These are phyloP conservation scores for Leucocoprinus birnbaumii DNA, from an alignment of 768 basidiomycete species.

Conservation along the genomic window DNA sequence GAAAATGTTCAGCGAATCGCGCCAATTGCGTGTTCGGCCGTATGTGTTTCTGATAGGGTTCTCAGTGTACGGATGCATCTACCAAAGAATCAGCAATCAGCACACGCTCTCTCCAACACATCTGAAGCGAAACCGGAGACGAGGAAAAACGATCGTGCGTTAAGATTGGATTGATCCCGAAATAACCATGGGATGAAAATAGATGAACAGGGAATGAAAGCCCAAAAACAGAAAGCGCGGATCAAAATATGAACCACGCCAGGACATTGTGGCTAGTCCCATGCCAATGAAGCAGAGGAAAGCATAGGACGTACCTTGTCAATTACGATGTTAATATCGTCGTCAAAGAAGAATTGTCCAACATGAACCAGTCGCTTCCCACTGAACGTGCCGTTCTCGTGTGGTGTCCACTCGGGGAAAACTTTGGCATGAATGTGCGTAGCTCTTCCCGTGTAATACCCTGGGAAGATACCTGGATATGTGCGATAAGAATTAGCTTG, in stretches of 20 bases:
- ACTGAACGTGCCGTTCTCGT: slow-evolving; percentile 42
- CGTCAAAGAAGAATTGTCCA: slow-evolving; percentile 59
- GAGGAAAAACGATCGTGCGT: not conserved
- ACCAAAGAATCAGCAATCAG: not conserved
- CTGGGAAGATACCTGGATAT: slow-evolving; percentile 54
- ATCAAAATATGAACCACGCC: not conserved
- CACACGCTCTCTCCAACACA: too few species aligned
- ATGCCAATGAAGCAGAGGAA: not conserved
- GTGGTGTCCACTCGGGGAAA: slow-evolving; percentile 43
- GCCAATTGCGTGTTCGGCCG: slow-evolving; percentile 51
- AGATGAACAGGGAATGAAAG: not conserved
- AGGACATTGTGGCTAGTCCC: not conserved
- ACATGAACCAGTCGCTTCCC: slow-evolving; percentile 42
- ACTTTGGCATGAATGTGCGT: slow-evolving; percentile 56
- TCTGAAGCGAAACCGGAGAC: too few species aligned
- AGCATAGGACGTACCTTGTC: slow-evolving; percentile 35
- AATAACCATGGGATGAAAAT: not conserved
- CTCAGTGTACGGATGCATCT: slow-evolving; percentile 50
- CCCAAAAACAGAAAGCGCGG: not conserved
- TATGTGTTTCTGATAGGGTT: slow-evolving; percentile 45
- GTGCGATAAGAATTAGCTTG: not conserved
- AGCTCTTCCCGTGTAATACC: slow-evolving; percentile 55
- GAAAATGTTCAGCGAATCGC: slow-evolving; percentile 53
- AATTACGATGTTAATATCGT: slow-evolving; percentile 44
- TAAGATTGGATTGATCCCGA: not conserved